These are phyloP conservation scores for Arthonia radiata DNA, from an alignment of 495 filamentous ascomycete species.

Conservation along the genomic window DNA sequence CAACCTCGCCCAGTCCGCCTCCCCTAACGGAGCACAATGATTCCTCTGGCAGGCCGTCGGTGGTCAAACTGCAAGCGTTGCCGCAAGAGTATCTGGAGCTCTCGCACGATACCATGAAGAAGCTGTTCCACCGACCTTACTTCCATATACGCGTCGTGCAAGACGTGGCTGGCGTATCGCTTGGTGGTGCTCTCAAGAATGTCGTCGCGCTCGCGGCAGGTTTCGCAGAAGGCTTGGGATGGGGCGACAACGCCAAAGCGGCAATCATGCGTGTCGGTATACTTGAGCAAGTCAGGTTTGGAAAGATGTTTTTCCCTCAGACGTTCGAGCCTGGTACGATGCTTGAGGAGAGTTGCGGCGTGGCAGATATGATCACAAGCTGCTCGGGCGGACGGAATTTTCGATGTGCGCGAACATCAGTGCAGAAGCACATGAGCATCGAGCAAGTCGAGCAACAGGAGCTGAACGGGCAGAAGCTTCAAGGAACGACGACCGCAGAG, in stretches of 20 bases:
- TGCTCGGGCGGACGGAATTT: constrained; percentile 83
- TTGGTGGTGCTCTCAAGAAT: constrained; percentile 92
- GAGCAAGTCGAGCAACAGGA: constrained; percentile 70
- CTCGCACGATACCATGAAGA: constrained; percentile 51
- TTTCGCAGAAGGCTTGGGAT: constrained; percentile 84
- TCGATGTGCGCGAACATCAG: constrained; percentile 70
- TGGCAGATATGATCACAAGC: constrained; percentile 87
- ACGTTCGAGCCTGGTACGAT: constrained; percentile 61
- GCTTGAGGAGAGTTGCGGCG: constrained; percentile 85
- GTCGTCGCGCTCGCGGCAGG: constrained; percentile 86
- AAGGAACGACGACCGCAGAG: constrained; percentile 75
- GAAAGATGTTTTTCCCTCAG: constrained; percentile 69
- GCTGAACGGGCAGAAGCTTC: constrained; percentile 91
- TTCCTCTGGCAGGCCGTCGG: constrained; percentile 28
- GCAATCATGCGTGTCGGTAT: constrained; percentile 91
- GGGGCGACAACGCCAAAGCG: constrained; percentile 95
- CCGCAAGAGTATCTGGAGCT: constrained; percentile 61
- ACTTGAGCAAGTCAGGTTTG: constrained; percentile 86
- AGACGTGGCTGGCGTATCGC: constrained; percentile 86
- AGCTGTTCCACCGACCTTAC: constrained; percentile 87
- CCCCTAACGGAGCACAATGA: constrained; percentile 40
- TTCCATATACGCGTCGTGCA: constrained; percentile 84
- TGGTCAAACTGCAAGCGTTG: constrained; percentile 37
- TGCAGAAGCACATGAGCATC: constrained; percentile 54
- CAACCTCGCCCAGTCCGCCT: constrained; percentile 27